A percentile compares a stretch with the other conserved stretches of the same genome.
Evolutionary conservation across 2,329 filamentous ascomycete genomes (phyloP).

Genomic region (Coccinonectria pachysandricola): DNA sequence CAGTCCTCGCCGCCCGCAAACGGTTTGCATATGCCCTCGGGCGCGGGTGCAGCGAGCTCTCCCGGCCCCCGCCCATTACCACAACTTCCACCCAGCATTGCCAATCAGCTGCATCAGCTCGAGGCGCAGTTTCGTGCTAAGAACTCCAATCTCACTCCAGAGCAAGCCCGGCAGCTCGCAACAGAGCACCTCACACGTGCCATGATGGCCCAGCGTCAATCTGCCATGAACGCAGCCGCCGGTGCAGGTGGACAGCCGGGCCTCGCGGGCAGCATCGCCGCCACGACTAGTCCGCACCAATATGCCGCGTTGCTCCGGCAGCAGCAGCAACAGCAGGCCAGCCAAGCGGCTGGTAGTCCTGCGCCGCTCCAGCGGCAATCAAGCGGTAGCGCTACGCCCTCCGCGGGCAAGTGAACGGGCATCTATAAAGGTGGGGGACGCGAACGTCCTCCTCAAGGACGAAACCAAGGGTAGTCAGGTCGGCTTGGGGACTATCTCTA

Average conservation of each 20-base stretch:
- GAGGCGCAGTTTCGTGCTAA: constrained; percentile 42
- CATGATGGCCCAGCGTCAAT: constrained; percentile 39
- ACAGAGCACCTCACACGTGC: constrained; percentile 38
- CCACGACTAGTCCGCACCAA: constrained; percentile 45
- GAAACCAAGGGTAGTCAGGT: too few species aligned
- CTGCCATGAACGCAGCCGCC: constrained; percentile 45
- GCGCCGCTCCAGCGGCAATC: constrained; percentile 24
- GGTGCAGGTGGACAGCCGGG: constrained; percentile 37
- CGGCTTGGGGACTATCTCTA: too few species aligned
- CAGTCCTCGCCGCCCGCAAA: constrained; percentile 34
- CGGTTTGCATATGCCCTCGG: constrained; percentile 36
- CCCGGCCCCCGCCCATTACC: constrained; percentile 31
- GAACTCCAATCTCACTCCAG: constrained; percentile 39
- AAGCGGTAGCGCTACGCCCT: constrained; percentile 31
- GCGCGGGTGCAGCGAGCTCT: constrained; percentile 35
- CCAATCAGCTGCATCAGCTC: constrained; percentile 39
- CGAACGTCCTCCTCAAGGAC: too few species aligned
- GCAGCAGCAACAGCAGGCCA: constrained; percentile 41
- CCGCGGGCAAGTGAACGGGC: constrained; percentile 17
- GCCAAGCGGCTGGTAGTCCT: constrained; percentile 20
- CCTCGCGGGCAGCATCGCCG: constrained; percentile 37
- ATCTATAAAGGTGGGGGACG: too few species aligned
- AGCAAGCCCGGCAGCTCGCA: constrained; percentile 40
- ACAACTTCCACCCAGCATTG: constrained; percentile 36
- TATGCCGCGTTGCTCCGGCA: constrained; percentile 49